Conservation (phyloP, 805 yeast species). For the Saccharomycopsis capsularis region DNA sequence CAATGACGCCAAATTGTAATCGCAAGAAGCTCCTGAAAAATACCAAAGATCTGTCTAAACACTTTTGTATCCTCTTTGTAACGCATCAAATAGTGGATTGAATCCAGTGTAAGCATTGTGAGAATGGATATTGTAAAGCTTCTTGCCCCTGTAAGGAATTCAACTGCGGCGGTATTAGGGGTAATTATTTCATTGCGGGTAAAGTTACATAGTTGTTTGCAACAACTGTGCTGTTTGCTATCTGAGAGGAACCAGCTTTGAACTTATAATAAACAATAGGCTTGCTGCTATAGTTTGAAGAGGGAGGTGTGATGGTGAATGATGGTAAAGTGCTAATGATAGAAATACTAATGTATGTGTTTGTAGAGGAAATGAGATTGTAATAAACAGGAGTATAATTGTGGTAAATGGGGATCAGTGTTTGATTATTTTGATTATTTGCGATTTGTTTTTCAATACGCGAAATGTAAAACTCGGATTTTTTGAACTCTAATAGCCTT, state of each 20-base stretch:
- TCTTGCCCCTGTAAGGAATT: conserved; percentile 16
- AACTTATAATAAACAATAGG: too few species aligned
- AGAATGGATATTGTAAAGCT: conserved; percentile 43
- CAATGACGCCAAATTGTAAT: conserved; percentile 8
- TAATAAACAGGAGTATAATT: too few species aligned
- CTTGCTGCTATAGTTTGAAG: too few species aligned
- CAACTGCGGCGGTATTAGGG: conserved; percentile 9
- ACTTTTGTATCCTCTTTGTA: conserved; percentile 43
- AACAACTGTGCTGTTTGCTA: too few species aligned
- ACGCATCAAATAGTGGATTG: conserved; percentile 52
- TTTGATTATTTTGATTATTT: not conserved
- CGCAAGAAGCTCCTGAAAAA: conserved; percentile 16
- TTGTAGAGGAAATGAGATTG: too few species aligned
- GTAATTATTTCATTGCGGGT: not conserved
- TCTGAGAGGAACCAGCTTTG: too few species aligned
- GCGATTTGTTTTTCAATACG: not conserved
- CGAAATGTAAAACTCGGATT: conserved; percentile 1
- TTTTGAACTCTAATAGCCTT: conserved; percentile 1
- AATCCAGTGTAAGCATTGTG: conserved; percentile 65
- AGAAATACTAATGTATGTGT: too few species aligned
- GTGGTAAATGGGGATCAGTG: not conserved
- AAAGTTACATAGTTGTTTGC: too few species aligned
- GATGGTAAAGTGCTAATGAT: too few species aligned
- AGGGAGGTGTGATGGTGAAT: too few species aligned
- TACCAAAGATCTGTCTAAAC: conserved; percentile 63